Evolutionary conservation across 2,329 filamentous ascomycete genomes (phyloP), one percentile per base, ranked within the genome.

Genomic region (Incumbomyces delicatus): DNA sequence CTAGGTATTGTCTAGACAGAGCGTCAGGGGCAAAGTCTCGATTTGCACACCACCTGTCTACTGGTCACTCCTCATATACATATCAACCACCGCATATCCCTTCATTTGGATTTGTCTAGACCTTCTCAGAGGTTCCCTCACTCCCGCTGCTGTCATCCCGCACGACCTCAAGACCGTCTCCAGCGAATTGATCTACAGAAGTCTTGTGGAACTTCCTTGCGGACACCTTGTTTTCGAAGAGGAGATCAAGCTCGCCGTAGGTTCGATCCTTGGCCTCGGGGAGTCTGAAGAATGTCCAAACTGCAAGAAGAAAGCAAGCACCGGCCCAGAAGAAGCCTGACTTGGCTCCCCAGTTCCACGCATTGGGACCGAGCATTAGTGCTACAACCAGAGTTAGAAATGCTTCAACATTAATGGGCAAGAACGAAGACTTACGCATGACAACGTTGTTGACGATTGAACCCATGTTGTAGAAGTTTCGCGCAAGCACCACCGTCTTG

Each of bases 401-500:
- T n/a, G 8, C 22, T 4, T 27, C 5, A 27, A 27, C 8, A 8
- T 8, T 27, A 27, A 27, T 27, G 22, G 22, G 22, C 8, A 4
- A 27, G 22, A 27, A 8, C 22, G 8, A 8, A 27, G 8, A 8
- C 22, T 52, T 51, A 4, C 58, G 58, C 10, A 55, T 59, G 14
- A 60, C 41, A 7, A 56, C 47, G 29, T 66, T 74, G 55, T 64
- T 67, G 17, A 68, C 51, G 33, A 78, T 73, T 16, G 38, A 45
- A 33, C 44, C 34, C 3, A 75, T 60, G 51, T 77, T 74, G 61
- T 75, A 77, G 16, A 66, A 57, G 37, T 63, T 65, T 11, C 74
- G 64, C 1, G 73, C 72, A 32, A 78, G 61, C 1, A 74, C 73
- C 14, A 76, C 71, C 0, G 73, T 74, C 62, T 77, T 76, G 20